Percentiles rank a stretch among this genome's conserved stretches.
These are phyloP conservation scores for Kazachstania psychrophila DNA, from an alignment of 805 yeast species.

Conservation along the genomic window DNA sequence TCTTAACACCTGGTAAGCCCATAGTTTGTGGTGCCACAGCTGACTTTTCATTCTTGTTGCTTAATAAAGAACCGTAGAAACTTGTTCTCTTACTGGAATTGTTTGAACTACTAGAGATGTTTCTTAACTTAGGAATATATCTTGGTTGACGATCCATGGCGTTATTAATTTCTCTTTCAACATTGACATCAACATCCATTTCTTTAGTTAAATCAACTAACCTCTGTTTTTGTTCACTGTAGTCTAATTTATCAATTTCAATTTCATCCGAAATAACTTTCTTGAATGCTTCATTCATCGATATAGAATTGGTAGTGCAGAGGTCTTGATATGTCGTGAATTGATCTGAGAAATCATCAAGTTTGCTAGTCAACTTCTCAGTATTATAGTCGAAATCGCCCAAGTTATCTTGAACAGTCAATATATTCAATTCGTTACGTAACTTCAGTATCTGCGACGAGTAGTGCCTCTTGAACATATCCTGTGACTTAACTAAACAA, in stretches of 20 bases:
- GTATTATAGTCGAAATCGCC: slow-evolving; percentile 1
- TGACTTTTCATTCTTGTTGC: too few species aligned
- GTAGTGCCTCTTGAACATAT: slow-evolving; percentile 11
- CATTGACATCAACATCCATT: not conserved
- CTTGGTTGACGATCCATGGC: not conserved
- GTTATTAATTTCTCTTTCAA: not conserved
- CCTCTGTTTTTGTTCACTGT: not conserved
- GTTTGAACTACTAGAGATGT: not conserved
- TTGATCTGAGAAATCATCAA: slow-evolving; percentile 2
- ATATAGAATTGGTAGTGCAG: too few species aligned
- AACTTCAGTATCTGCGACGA: slow-evolving; percentile 9
- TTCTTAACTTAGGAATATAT: slow-evolving; percentile 1
- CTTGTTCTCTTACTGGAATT: slow-evolving; percentile 6
- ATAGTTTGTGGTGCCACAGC: too few species aligned
- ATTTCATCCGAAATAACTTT: too few species aligned
- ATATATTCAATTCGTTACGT: slow-evolving; percentile 2
- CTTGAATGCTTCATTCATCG: too few species aligned
- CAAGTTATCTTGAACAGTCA: not conserved
- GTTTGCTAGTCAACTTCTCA: not conserved
- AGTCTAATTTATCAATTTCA: too few species aligned
- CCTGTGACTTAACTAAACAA: slow-evolving; percentile 18
- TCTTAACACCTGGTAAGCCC: slow-evolving; percentile 14
- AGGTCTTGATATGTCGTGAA: too few species aligned
- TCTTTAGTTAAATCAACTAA: not conserved
- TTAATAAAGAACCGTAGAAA: slow-evolving; percentile 5